These are phyloP conservation scores for Sugiyamaella japonica DNA, from an alignment of 1,139 yeast species.

Conservation along the genomic window DNA sequence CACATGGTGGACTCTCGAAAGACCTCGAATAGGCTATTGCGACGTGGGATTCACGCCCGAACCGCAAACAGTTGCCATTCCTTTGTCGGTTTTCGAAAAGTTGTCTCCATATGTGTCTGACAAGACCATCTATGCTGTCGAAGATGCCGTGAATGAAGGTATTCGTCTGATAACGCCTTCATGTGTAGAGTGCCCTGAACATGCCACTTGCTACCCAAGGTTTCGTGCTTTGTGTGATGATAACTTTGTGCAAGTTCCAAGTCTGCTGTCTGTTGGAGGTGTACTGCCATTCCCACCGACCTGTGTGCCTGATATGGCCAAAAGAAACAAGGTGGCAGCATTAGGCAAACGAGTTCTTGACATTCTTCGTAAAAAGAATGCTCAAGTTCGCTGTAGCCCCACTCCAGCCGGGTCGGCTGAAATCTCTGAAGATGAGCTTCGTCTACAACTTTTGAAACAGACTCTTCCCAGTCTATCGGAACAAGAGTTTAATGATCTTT, in stretches of 20 bases:
- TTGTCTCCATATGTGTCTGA: constrained; percentile 19
- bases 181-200: constrained; percentile 77
- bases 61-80: constrained; percentile 1
- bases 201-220: constrained; percentile 70
- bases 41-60: constrained; percentile 33
- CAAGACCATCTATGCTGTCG: constrained; percentile 7
- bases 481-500: constrained; percentile 77
- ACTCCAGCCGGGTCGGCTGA: constrained; percentile 40
- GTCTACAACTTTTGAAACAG: constrained; percentile 29
- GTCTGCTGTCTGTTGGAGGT: constrained; percentile 58
- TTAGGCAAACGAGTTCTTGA: constrained; percentile 69
- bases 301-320: constrained; percentile 78
- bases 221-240: constrained; percentile 66
- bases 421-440: constrained; percentile 36
- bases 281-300: constrained; percentile 57
- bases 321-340: constrained; percentile 65
- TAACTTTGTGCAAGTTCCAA: constrained; percentile 58
- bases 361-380: constrained; percentile 67
- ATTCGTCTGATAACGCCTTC: constrained; percentile 50
- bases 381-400: constrained; percentile 62
- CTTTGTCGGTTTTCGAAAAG: background rate
- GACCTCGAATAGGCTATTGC: constrained; percentile 41
- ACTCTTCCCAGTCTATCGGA: constrained; percentile 48
- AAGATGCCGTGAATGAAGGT: constrained; percentile 19
- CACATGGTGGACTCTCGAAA: constrained; percentile 39